Conservation (phyloP, 305 asterid species). For the Caryopteris hybrid region DNA sequence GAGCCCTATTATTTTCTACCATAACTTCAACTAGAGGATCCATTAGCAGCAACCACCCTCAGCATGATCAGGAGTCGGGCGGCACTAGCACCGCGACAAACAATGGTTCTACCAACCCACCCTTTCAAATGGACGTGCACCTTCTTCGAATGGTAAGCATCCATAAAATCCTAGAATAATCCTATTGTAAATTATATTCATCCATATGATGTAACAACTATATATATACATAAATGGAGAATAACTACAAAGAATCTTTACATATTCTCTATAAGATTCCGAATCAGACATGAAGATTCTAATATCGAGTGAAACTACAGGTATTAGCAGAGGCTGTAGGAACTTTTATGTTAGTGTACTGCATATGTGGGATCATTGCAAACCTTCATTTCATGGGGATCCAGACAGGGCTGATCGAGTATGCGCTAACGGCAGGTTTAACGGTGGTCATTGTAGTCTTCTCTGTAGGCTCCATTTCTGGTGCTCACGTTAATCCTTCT, state of each 20-base stretch:
- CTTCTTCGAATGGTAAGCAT: slow-evolving; percentile 48
- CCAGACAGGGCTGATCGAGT: slow-evolving; percentile 53
- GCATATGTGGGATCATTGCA: slow-evolving; percentile 63
- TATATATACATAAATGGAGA: too few relatives aligned
- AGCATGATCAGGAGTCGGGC: slow-evolving; percentile 30
- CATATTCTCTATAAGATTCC: too few relatives aligned
- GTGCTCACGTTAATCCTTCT: slow-evolving; percentile 92
- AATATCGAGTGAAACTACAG: slow-evolving; percentile 28
- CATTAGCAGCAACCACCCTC: slow-evolving; percentile 13
- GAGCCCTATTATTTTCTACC: slow-evolving; percentile 6
- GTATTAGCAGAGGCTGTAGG: slow-evolving; percentile 72
- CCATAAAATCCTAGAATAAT: neutral
- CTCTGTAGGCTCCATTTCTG: slow-evolving; percentile 72
- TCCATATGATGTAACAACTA: too few relatives aligned
- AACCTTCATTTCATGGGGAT: slow-evolving; percentile 49
- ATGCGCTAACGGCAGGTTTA: slow-evolving; percentile 74
- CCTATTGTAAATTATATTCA: too few relatives aligned
- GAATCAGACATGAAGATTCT: neutral
- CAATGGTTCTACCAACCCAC: slow-evolving; percentile 2
- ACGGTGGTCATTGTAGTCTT: slow-evolving; percentile 58
- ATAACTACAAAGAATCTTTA: too few relatives aligned
- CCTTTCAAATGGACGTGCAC: neutral
- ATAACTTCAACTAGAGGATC: slow-evolving; percentile 29
- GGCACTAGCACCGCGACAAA: neutral
- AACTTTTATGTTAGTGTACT: slow-evolving; percentile 57